These are phyloP conservation scores for Colletotrichum phormii DNA, from an alignment of 2,329 filamentous ascomycete genomes.

Conservation along the genomic window DNA sequence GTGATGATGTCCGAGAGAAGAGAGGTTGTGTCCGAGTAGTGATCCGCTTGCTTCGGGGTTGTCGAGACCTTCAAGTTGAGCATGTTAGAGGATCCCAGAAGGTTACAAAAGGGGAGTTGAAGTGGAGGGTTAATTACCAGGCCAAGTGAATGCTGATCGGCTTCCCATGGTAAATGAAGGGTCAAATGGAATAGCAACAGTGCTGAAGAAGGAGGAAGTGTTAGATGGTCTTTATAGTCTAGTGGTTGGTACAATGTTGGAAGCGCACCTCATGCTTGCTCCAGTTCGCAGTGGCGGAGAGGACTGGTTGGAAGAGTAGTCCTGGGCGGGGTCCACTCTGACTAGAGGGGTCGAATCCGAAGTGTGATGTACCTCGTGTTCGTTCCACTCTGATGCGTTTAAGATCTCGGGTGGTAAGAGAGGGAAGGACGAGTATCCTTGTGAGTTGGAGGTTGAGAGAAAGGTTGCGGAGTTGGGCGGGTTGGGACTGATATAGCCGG, in stretches of 20 bases:
- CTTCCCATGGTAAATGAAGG: conserved; percentile 63
- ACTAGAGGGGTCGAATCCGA: conserved; percentile 42
- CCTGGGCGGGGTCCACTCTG: conserved; percentile 47
- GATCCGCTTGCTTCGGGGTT: conserved; percentile 37
- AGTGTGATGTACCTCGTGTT: conserved; percentile 38
- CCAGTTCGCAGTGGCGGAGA: conserved; percentile 38
- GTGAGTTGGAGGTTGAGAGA: conserved; percentile 40
- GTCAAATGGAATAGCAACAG: conserved; percentile 65
- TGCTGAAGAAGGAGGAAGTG: conserved; percentile 44
- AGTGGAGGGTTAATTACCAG: conserved; percentile 49
- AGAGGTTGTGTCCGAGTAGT: conserved; percentile 58
- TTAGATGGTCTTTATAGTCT: conserved; percentile 33
- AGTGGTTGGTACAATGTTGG: conserved; percentile 36
- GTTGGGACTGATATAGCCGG: conserved; percentile 43
- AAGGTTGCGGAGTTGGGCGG: conserved; percentile 42
- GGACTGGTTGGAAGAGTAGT: conserved; percentile 40
- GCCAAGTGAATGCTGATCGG: conserved; percentile 64
- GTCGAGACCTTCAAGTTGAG: conserved; percentile 44
- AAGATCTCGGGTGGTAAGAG: conserved; percentile 42
- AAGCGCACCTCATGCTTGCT: conserved; percentile 51
- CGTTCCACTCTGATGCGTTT: conserved; percentile 47
- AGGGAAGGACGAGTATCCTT: conserved; percentile 44
- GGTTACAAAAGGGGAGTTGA: not conserved
- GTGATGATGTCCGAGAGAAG: conserved; percentile 55
- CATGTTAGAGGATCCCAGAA: conserved; percentile 1